Conservation (phyloP, 495 filamentous ascomycete genomes). For the Xylaria intraflava region DNA sequence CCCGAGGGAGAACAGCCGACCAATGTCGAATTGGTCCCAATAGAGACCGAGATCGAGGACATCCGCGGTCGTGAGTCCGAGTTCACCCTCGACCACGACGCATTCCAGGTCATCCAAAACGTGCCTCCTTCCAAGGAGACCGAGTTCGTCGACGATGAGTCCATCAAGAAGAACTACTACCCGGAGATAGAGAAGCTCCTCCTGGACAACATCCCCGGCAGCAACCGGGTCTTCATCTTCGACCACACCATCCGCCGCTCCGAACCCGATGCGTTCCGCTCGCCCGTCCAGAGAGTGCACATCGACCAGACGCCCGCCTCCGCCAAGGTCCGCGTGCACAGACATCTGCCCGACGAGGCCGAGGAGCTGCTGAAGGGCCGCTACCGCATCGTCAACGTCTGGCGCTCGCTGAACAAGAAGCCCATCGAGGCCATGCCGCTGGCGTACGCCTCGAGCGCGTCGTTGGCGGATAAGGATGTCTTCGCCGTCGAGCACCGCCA, state of each 20-base stretch:
- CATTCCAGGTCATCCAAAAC: constrained; percentile 54
- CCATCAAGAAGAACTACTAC: constrained; percentile 68
- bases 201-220: constrained; percentile 52
- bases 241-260: constrained; percentile 82
- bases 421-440: constrained; percentile 65
- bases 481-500: constrained; percentile 71
- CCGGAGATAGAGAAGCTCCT: constrained; percentile 70
- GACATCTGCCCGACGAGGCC: constrained; percentile 55
- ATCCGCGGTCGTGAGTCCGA: constrained; percentile 56
- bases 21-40: constrained; percentile 49
- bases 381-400: constrained; percentile 83
- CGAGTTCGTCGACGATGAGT: constrained; percentile 57
- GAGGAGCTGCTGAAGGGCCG: constrained; percentile 51
- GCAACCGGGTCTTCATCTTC: constrained; percentile 63
- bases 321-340: constrained; percentile 54
- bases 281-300: constrained; percentile 66
- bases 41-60: constrained; percentile 54
- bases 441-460: constrained; percentile 58
- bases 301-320: constrained; percentile 75
- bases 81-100: constrained; percentile 66
- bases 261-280: constrained; percentile 42
- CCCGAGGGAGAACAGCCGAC: constrained; percentile 53
- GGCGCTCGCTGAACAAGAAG: constrained; percentile 66
- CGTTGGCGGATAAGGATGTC: constrained; percentile 57
- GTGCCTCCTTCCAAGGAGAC: constrained; percentile 45